Evolutionary conservation across 352 stramenopile species (phyloP).

Genomic region (Phytophthora boehmeriae): DNA sequence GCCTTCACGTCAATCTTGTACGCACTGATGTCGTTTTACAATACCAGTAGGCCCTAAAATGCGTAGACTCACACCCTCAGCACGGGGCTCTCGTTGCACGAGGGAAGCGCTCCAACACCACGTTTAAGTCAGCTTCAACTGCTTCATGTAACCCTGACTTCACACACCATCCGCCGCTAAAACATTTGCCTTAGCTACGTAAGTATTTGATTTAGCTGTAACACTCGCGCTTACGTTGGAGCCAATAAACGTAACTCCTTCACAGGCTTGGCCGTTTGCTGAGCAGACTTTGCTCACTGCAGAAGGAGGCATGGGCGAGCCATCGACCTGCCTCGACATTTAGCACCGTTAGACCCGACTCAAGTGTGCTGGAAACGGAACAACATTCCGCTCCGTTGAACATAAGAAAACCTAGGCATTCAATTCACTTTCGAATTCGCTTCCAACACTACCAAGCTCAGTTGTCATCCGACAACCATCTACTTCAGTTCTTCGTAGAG

Average conservation of each 20-base stretch:
- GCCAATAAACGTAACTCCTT: too few species aligned
- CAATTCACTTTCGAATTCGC: too few species aligned
- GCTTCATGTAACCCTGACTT: conserved; percentile 48
- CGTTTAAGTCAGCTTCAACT: conserved; percentile 48
- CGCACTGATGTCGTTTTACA: conserved; percentile 53
- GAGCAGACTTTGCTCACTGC: too few species aligned
- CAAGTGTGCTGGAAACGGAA: conserved; percentile 3
- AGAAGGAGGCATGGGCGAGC: conserved; percentile 12
- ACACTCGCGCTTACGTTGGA: conserved; percentile 18
- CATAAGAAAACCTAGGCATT: too few species aligned
- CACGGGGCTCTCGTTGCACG: conserved; percentile 36
- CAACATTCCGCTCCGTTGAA: conserved; percentile 1
- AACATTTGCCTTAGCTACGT: conserved; percentile 33
- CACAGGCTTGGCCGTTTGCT: conserved; percentile 34
- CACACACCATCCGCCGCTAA: conserved; percentile 25
- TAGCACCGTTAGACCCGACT: not conserved
- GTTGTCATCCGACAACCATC: not conserved
- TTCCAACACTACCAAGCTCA: too few species aligned
- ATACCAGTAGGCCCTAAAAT: conserved; percentile 55
- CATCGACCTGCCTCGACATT: conserved; percentile 19
- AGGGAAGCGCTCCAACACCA: conserved; percentile 58
- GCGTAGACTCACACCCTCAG: too few species aligned
- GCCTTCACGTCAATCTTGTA: conserved; percentile 60
- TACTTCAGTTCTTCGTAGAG: conserved; percentile 51
- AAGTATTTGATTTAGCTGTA: conserved; percentile 8